A percentile compares a stretch with the other conserved stretches of the same genome.
Conservation (phyloP, 139 green algal genomes). For the Gonium pectorale region DNA sequence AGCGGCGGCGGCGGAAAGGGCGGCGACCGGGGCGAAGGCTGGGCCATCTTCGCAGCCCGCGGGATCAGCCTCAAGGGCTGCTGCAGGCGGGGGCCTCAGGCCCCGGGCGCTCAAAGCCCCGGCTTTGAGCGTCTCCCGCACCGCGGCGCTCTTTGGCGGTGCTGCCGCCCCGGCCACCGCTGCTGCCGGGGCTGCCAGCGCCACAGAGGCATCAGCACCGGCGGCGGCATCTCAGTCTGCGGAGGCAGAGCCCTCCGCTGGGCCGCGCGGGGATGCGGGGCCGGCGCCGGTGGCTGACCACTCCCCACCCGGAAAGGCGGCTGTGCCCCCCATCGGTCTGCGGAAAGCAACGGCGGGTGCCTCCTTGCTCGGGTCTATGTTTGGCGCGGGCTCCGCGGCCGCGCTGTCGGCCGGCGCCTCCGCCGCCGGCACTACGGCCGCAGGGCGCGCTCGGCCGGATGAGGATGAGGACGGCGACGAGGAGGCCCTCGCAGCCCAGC, state of each 20-base stretch:
- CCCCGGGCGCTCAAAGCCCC: background rate
- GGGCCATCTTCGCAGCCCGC: no score
- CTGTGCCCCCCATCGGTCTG: no score
- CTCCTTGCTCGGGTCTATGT: background rate
- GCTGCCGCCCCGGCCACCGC: background rate
- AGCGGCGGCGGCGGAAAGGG: no score
- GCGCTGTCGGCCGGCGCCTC: background rate
- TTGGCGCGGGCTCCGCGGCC: background rate
- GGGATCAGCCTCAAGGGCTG: no score
- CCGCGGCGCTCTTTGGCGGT: background rate
- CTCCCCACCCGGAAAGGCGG: no score
- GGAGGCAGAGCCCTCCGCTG: background rate
- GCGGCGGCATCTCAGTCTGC: no score
- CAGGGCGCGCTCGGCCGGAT: background rate
- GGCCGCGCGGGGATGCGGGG: no score
- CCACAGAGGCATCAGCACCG: no score
- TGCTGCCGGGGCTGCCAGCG: no score
- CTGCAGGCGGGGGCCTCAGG: background rate
- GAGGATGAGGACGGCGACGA: background rate
- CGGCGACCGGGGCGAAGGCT: no score
- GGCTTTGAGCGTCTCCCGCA: background rate
- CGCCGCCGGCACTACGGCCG: background rate
- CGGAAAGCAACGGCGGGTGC: constrained; percentile 2
- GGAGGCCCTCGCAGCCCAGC: background rate
- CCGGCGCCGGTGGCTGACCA: no score